Percentiles rank a stretch among this genome's conserved stretches.
Conservation (phyloP, 768 basidiomycete species). For the Tylopilus vinaceipallidus region DNA sequence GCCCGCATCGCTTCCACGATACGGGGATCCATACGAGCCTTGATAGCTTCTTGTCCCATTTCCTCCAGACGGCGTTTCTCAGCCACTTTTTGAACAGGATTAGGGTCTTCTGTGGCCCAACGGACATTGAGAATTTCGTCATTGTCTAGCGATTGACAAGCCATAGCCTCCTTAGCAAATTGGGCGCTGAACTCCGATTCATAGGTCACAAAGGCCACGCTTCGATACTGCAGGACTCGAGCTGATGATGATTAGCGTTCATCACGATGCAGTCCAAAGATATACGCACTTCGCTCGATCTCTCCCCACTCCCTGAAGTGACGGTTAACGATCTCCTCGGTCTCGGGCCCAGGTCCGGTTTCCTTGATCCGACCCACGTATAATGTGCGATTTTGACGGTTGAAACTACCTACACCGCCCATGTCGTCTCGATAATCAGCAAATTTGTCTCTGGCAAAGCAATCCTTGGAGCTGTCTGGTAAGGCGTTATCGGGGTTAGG, state of each 20-base stretch:
- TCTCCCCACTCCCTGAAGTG: slow-evolving; percentile 98
- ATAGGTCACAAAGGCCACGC: slow-evolving; percentile 97
- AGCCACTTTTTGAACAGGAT: slow-evolving; percentile 82
- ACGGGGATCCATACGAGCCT: slow-evolving; percentile 78
- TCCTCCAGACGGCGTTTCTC: slow-evolving; percentile 85
- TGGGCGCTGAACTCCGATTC: slow-evolving; percentile 80
- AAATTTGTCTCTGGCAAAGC: slow-evolving; percentile 96
- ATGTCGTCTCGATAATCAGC: slow-evolving; percentile 98
- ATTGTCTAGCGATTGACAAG: slow-evolving; percentile 94
- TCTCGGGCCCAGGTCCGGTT: slow-evolving; percentile 83
- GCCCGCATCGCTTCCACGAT: slow-evolving; percentile 88
- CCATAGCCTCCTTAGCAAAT: slow-evolving; percentile 99
- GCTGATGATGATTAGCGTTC: slow-evolving; percentile 42
- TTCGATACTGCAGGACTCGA: slow-evolving; percentile 89
- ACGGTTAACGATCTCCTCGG: slow-evolving; percentile 83
- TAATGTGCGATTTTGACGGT: slow-evolving; percentile 88
- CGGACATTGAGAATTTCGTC: slow-evolving; percentile 98
- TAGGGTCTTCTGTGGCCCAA: slow-evolving; percentile 99
- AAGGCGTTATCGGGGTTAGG: slow-evolving; percentile 67
- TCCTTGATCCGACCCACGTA: slow-evolving; percentile 95
- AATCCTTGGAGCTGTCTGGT: slow-evolving; percentile 93
- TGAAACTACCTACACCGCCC: slow-evolving; percentile 98
- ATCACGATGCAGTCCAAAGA: not conserved
- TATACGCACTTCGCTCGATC: slow-evolving; percentile 80
- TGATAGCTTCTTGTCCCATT: slow-evolving; percentile 84